Conservation (phyloP, 2,329 filamentous ascomycete species). For the Coniochaeta pulveracea region DNA sequence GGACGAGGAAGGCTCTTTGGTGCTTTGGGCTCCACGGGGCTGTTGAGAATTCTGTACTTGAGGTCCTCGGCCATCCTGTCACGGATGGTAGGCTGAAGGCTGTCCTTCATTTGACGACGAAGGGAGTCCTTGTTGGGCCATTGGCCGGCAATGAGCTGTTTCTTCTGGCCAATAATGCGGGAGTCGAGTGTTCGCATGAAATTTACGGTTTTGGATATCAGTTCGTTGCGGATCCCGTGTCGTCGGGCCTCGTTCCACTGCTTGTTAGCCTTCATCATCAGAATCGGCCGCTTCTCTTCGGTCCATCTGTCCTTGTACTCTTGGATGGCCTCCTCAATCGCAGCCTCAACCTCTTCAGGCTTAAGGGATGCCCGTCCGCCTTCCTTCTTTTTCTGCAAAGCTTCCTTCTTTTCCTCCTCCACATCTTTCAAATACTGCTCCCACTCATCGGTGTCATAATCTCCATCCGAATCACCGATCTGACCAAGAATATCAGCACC, state of each 20-base stretch:
- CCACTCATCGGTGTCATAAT: conserved; percentile 24
- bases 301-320: conserved; percentile 44
- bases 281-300: conserved; percentile 41
- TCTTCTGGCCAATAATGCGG: conserved; percentile 44
- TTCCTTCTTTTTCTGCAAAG: conserved; percentile 14
- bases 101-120: conserved; percentile 37
- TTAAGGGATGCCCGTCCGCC: conserved; percentile 26
- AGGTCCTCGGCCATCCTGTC: conserved; percentile 44
- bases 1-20: conserved; percentile 14
- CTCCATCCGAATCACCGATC: conserved; percentile 42
- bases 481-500: conserved; percentile 31
- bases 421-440: conserved; percentile 47
- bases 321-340: conserved; percentile 43
- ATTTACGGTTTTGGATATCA: conserved; percentile 31
- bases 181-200: conserved; percentile 29
- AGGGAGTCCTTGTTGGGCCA: conserved; percentile 45
- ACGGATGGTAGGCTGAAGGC: conserved; percentile 56
- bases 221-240: conserved; percentile 22
- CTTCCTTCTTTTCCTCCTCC: conserved; percentile 15
- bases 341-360: conserved; percentile 31
- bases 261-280: conserved; percentile 42
- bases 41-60: conserved; percentile 33
- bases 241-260: conserved; percentile 50
- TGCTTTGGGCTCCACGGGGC: conserved; percentile 26
- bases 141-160: conserved; percentile 36